These are phyloP conservation scores for Penicillium sclerotiorum DNA, from an alignment of 2,329 filamentous ascomycete genomes.

Conservation along the genomic window DNA sequence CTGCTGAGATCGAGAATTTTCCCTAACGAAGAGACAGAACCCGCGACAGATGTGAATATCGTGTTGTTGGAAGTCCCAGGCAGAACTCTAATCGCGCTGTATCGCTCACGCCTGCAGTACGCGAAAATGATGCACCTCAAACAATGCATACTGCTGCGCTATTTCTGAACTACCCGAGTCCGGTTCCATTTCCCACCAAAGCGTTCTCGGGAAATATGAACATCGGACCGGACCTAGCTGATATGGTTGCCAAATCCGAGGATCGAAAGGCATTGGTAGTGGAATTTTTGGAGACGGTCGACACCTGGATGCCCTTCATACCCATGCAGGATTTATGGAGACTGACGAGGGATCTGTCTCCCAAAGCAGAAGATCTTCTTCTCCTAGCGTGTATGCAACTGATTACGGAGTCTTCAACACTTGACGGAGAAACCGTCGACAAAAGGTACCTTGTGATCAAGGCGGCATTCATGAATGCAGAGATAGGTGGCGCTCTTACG, in stretches of 20 bases:
- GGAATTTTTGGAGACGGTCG: conserved; percentile 6
- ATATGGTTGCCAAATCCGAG: neutral
- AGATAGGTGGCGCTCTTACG: conserved; percentile 47
- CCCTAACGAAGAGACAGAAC: neutral
- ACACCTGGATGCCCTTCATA: conserved; percentile 15
- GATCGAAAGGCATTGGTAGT: neutral
- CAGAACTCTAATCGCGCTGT: neutral
- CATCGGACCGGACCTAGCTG: conserved; percentile 3
- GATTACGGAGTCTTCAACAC: neutral
- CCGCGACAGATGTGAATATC: conserved; percentile 10
- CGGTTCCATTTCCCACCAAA: too few species aligned
- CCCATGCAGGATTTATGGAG: conserved; percentile 5
- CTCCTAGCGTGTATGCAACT: conserved; percentile 15
- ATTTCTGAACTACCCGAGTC: too few species aligned
- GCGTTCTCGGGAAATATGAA: neutral
- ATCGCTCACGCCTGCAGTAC: conserved; percentile 1
- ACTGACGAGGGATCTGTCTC: neutral
- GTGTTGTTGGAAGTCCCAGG: neutral
- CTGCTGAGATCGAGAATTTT: neutral
- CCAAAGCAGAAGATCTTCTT: conserved; percentile 9
- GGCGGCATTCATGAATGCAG: conserved; percentile 20
- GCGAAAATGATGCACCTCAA: neutral
- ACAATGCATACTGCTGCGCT: too few species aligned
- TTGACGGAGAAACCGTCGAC: conserved; percentile 2
- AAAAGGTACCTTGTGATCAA: conserved; percentile 11